These are phyloP conservation scores for Sporothrix euskadiensis DNA, from an alignment of 2,329 filamentous ascomycete genomes.

Conservation along the genomic window DNA sequence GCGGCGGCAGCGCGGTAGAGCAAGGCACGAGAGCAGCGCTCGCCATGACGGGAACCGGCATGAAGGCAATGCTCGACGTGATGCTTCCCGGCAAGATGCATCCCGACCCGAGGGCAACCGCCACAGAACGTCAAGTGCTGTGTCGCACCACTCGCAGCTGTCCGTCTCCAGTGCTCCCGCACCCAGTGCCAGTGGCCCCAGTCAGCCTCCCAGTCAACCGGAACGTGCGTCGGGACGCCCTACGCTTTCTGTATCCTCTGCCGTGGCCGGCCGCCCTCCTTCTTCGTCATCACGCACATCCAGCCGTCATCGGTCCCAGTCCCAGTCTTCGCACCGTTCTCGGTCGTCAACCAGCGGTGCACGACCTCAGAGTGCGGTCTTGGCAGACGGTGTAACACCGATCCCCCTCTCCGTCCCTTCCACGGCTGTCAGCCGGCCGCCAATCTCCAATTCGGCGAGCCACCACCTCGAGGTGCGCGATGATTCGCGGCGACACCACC, in stretches of 20 bases:
- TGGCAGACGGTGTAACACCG: constrained; percentile 14
- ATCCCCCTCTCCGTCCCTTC: background rate
- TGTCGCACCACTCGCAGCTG: constrained; percentile 24
- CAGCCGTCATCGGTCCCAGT: constrained; percentile 44
- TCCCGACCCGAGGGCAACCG: background rate
- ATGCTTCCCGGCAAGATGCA: constrained; percentile 40
- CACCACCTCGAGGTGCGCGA: constrained; percentile 52
- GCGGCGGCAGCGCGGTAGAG: constrained; percentile 66
- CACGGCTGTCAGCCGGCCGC: constrained; percentile 47
- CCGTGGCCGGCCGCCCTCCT: constrained; percentile 30
- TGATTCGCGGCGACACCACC: constrained; percentile 44
- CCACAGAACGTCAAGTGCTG: constrained; percentile 18
- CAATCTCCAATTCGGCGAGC: constrained; percentile 45
- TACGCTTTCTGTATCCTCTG: constrained; percentile 20
- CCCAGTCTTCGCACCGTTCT: constrained; percentile 42
- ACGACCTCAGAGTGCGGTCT: constrained; percentile 22
- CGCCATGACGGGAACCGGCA: constrained; percentile 44
- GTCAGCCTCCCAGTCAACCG: background rate
- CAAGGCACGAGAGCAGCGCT: constrained; percentile 46
- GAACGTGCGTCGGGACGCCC: constrained; percentile 9
- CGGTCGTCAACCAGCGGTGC: constrained; percentile 39
- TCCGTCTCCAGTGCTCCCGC: background rate
- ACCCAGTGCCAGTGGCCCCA: background rate
- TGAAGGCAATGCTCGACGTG: constrained; percentile 39
- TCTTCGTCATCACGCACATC: constrained; percentile 36